A percentile compares a stretch with the other conserved stretches of the same genome.
phyloP scores from a whole-genome alignment of 345 rosid genomes.

The Xanthoceras sorbifolium region DNA sequence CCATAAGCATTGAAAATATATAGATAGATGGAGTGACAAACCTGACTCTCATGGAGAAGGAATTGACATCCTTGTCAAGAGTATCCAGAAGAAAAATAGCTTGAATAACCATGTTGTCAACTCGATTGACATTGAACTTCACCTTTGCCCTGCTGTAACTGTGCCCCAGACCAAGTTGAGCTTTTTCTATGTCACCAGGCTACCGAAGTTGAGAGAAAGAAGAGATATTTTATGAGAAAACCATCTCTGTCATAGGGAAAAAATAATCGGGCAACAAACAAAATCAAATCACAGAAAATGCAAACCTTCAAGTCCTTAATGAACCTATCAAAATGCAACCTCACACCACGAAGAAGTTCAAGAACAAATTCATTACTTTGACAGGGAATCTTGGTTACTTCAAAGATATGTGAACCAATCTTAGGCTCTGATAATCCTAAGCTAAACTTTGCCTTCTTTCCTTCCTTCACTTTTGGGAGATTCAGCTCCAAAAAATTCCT shows the following conservation, averaged over 20 bases:
- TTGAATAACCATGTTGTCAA: constrained; percentile 95
- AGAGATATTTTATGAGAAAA: background rate
- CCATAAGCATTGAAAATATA: background rate
- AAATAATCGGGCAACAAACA: background rate
- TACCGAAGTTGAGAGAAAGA: constrained; percentile 26
- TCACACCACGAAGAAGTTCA: constrained; percentile 88
- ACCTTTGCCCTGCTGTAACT: constrained; percentile 97
- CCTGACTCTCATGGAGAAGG: constrained; percentile 95
- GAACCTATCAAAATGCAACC: constrained; percentile 79
- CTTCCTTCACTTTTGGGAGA: constrained; percentile 84
- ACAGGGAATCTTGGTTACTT: constrained; percentile 78
- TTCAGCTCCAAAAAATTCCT: constrained; percentile 83
- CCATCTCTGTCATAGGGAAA: background rate
- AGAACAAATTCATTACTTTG: constrained; percentile 82
- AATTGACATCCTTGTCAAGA: constrained; percentile 87
- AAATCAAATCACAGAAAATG: background rate
- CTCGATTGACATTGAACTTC: constrained; percentile 90
- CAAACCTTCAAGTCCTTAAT: constrained; percentile 91
- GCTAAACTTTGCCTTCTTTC: constrained; percentile 75
- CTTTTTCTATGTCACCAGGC: constrained; percentile 91
- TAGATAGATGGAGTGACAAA: constrained; percentile 30
- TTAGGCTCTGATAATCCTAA: constrained; percentile 88
- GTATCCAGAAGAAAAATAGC: constrained; percentile 88
- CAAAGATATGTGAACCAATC: constrained; percentile 79
- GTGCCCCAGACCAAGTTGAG: constrained; percentile 94